phyloP scores from a whole-genome alignment of 768 basidiomycete genomes.

The Kwoniella sp. region DNA sequence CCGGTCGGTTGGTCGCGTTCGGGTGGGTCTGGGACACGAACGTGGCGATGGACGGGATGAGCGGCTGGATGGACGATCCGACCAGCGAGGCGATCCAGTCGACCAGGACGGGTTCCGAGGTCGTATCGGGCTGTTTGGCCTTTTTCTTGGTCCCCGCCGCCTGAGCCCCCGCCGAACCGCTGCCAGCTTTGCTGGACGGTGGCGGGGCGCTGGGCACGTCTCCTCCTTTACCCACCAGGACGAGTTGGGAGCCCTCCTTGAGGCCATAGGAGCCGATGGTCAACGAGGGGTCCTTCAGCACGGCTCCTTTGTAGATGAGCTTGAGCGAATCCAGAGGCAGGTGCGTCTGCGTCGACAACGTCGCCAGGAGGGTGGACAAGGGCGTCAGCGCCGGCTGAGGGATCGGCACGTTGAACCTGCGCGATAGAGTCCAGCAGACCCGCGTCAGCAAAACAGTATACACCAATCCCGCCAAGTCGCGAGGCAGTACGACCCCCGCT shows the following conservation, averaged over 20 bases:
- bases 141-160: constrained; percentile 25
- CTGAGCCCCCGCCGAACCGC: neutral
- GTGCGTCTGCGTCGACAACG: constrained; percentile 69
- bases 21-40: constrained; percentile 29
- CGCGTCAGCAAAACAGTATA: too few species aligned
- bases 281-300: constrained; percentile 74
- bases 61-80: constrained; percentile 17
- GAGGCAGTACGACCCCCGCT: too few species aligned
- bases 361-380: constrained; percentile 44
- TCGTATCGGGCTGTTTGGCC: constrained; percentile 33
- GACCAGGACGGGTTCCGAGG: constrained; percentile 29
- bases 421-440: too few species aligned
- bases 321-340: constrained; percentile 70
- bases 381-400: constrained; percentile 45
- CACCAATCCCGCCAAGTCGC: too few species aligned
- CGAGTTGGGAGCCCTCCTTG: constrained; percentile 63
- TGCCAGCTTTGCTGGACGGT: constrained; percentile 6
- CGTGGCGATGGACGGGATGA: constrained; percentile 26
- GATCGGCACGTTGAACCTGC: constrained; percentile 49
- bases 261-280: constrained; percentile 73
- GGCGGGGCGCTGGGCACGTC: constrained; percentile 28
- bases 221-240: constrained; percentile 60
- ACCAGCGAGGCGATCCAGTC: constrained; percentile 30
- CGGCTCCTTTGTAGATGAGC: constrained; percentile 81
- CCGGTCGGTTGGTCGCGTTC: constrained; percentile 29